Conservation (phyloP, 1,284 basidiomycete species). For the Ustilago sp. region DNA sequence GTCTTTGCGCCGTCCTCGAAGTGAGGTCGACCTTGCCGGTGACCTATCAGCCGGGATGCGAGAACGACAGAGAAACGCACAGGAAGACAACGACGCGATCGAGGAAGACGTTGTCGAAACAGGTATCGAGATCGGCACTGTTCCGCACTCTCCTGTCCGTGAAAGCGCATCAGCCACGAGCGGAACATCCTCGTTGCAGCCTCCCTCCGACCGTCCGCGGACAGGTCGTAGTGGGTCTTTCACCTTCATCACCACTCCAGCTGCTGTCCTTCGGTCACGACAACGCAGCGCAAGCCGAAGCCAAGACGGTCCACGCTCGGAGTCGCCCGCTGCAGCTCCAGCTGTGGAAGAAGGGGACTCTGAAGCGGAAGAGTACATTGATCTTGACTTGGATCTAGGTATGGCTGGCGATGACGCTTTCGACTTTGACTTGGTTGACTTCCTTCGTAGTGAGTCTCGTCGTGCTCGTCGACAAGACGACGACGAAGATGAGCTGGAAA, state of each 20-base stretch:
- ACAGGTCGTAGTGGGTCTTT: slow-evolving; percentile 34
- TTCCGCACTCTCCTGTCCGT: slow-evolving; percentile 6
- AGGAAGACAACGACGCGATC: slow-evolving; percentile 14
- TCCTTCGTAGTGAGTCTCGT: slow-evolving; percentile 30
- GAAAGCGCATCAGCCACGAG: not conserved
- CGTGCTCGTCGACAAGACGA: slow-evolving; percentile 16
- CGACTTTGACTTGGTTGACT: slow-evolving; percentile 42
- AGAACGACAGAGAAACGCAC: not conserved
- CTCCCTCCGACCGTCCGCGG: slow-evolving; percentile 19
- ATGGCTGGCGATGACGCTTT: slow-evolving; percentile 37
- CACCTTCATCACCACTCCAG: slow-evolving; percentile 43
- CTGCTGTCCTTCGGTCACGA: slow-evolving; percentile 36
- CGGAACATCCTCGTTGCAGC: slow-evolving; percentile 7
- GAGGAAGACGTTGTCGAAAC: slow-evolving; percentile 34
- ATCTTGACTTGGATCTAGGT: slow-evolving; percentile 40
- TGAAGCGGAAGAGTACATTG: slow-evolving; percentile 35
- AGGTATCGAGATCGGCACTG: slow-evolving; percentile 28
- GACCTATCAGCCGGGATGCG: not conserved
- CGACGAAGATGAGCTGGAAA: not conserved
- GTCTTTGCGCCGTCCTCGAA: slow-evolving; percentile 14
- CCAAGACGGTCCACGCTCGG: slow-evolving; percentile 13
- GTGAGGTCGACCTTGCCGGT: not conserved
- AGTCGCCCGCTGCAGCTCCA: not conserved
- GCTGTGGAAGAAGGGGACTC: slow-evolving; percentile 19
- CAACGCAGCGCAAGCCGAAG: slow-evolving; percentile 30